These are phyloP conservation scores for Ogataea glucozyma DNA, from an alignment of 805 yeast genomes.

Conservation along the genomic window DNA sequence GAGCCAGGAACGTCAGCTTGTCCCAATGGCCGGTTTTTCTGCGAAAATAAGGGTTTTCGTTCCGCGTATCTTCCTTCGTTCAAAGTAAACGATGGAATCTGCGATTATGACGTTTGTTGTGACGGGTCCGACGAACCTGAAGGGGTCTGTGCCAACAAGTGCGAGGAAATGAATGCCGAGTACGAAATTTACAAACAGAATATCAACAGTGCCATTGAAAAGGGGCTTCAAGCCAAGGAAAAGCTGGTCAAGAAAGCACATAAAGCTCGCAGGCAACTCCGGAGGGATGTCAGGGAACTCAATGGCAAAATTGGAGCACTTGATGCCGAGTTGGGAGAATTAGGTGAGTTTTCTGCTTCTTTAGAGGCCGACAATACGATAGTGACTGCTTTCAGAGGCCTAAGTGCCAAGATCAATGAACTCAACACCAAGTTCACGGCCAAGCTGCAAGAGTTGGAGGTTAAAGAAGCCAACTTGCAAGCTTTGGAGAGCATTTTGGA, in stretches of 20 bases:
- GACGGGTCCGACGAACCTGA: slow-evolving; percentile 86
- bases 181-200: slow-evolving; percentile 28
- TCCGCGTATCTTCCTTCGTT: slow-evolving; percentile 63
- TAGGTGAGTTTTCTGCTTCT: slow-evolving; percentile 5
- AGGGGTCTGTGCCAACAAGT: slow-evolving; percentile 56
- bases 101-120: slow-evolving; percentile 88
- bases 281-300: slow-evolving; percentile 17
- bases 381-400: slow-evolving; percentile 8
- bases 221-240: slow-evolving; percentile 40
- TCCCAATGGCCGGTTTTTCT: slow-evolving; percentile 55
- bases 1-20: slow-evolving; percentile 97
- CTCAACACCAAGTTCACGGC: slow-evolving; percentile 18
- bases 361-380: slow-evolving; percentile 9
- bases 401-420: slow-evolving; percentile 8
- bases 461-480: slow-evolving; percentile 23
- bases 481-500: slow-evolving; percentile 49
- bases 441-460: slow-evolving; percentile 17
- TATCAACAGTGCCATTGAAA: slow-evolving; percentile 23
- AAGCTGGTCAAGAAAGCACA: slow-evolving; percentile 34
- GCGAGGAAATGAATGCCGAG: slow-evolving; percentile 49
- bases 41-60: slow-evolving; percentile 72
- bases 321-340: slow-evolving; percentile 28
- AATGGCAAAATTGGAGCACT: slow-evolving; percentile 21
- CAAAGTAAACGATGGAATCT: slow-evolving; percentile 83
- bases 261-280: slow-evolving; percentile 19